These are phyloP conservation scores for Leishmania guyanensis DNA, from an alignment of 208 protist species.

Conservation along the genomic window DNA sequence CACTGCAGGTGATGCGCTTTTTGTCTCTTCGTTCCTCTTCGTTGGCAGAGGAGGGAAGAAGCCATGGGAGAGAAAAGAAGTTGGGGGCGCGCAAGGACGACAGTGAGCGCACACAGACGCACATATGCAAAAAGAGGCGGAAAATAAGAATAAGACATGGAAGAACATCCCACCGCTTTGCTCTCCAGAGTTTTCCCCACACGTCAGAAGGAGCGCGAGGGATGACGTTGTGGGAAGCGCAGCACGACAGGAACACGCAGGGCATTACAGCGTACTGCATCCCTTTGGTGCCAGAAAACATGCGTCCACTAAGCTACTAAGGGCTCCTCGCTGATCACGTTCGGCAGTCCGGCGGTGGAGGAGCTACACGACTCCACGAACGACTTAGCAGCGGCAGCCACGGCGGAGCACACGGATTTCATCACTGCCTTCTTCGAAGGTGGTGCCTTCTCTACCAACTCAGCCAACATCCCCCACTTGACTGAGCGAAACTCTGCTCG, in stretches of 20 bases:
- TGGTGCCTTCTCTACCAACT: constrained; percentile 26
- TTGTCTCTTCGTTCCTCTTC: too few species aligned
- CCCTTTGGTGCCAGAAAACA: background rate
- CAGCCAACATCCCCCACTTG: constrained; percentile 34
- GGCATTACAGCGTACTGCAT: background rate
- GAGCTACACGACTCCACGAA: background rate
- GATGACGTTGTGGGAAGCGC: background rate
- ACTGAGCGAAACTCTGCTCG: constrained; percentile 21
- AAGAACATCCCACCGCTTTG: background rate
- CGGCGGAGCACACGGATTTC: constrained; percentile 33
- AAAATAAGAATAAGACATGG: background rate
- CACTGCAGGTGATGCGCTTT: background rate
- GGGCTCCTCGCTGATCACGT: background rate
- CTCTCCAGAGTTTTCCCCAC: background rate
- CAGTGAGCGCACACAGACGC: too few species aligned
- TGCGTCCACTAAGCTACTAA: background rate
- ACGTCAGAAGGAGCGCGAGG: background rate
- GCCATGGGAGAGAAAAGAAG: too few species aligned
- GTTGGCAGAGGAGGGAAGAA: too few species aligned
- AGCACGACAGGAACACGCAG: background rate
- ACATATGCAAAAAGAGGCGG: background rate
- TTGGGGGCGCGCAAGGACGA: too few species aligned
- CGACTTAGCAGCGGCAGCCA: constrained; percentile 17
- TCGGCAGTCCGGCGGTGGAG: background rate
- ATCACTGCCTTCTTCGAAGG: constrained; percentile 39